Conservation (phyloP, 2,329 filamentous ascomycete species). For the Pseudogymnoascus verrucosus region DNA sequence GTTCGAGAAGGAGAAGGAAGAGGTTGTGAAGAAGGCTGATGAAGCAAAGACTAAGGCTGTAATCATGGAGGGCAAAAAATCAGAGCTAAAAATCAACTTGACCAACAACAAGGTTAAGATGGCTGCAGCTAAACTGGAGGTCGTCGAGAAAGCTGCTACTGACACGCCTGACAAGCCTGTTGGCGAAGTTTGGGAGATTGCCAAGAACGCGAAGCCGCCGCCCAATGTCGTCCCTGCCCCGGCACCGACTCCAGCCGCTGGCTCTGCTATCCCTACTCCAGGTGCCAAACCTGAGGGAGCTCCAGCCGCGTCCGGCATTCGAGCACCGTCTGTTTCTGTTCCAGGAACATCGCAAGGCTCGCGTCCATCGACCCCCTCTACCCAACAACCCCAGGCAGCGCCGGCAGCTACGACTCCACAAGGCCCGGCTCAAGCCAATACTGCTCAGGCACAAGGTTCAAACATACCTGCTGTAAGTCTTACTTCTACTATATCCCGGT, state of each 20-base stretch:
- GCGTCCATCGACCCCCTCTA: neutral
- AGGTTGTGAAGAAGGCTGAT: conserved; percentile 41
- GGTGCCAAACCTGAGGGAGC: conserved; percentile 9
- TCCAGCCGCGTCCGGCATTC: neutral
- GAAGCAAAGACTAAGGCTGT: conserved; percentile 44
- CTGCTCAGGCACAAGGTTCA: neutral
- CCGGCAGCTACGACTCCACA: neutral
- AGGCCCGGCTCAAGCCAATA: neutral
- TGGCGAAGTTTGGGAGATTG: conserved; percentile 76
- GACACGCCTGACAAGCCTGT: conserved; percentile 81
- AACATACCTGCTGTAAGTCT: conserved; percentile 8
- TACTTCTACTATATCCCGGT: neutral
- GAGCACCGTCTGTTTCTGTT: conserved; percentile 5
- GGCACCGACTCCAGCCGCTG: conserved; percentile 12
- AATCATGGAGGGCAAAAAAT: conserved; percentile 67
- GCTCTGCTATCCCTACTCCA: conserved; percentile 4
- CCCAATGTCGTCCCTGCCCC: conserved; percentile 13
- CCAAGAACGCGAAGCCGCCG: conserved; percentile 56
- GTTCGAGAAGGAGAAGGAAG: conserved; percentile 37
- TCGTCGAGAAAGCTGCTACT: conserved; percentile 73
- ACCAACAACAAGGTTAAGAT: conserved; percentile 58
- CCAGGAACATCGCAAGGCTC: neutral
- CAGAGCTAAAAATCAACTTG: conserved; percentile 69
- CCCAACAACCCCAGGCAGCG: neutral
- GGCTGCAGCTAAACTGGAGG: conserved; percentile 62